Evolutionary conservation across 495 filamentous ascomycete species (phyloP).

Genomic region (Talaromyces trachyspermus): DNA sequence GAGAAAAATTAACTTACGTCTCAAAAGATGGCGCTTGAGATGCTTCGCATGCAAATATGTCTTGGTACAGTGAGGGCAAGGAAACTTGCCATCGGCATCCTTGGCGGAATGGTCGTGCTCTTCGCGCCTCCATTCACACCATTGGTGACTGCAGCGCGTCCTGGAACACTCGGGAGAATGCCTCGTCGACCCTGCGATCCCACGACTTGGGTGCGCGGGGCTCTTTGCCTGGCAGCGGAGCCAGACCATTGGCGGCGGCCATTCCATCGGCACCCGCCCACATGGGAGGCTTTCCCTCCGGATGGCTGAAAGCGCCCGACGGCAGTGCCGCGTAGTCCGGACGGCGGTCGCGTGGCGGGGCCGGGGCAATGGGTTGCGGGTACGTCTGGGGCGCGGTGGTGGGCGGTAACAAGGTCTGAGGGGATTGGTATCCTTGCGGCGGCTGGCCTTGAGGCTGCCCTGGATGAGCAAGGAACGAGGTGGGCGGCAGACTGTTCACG

Average conservation of each 20-base stretch:
- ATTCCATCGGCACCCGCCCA: slow-evolving; percentile 33
- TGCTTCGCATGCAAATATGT: slow-evolving; percentile 97
- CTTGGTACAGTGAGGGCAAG: slow-evolving; percentile 94
- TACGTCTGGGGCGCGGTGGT: slow-evolving; percentile 57
- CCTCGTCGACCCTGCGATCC: slow-evolving; percentile 86
- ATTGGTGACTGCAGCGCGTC: slow-evolving; percentile 57
- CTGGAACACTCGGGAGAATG: slow-evolving; percentile 83
- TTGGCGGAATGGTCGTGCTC: slow-evolving; percentile 78
- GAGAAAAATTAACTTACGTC: slow-evolving; percentile 62
- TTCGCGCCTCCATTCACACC: slow-evolving; percentile 58
- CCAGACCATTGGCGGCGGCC: slow-evolving; percentile 32
- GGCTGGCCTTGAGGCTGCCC: slow-evolving; percentile 45
- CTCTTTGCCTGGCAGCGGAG: slow-evolving; percentile 35
- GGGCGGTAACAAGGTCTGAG: slow-evolving; percentile 58
- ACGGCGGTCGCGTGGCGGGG: slow-evolving; percentile 53
- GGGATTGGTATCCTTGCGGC: slow-evolving; percentile 51
- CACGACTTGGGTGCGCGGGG: slow-evolving; percentile 79
- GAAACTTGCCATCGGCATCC: slow-evolving; percentile 93
- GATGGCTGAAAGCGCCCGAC: slow-evolving; percentile 49
- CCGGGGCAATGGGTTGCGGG: slow-evolving; percentile 65
- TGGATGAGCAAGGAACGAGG: slow-evolving; percentile 43
- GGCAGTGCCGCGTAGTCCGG: slow-evolving; percentile 52
- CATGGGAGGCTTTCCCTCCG: slow-evolving; percentile 34
- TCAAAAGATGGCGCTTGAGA: slow-evolving; percentile 86
- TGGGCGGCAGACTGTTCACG: slow-evolving; percentile 52